phyloP scores from a whole-genome alignment of 345 rosid species.

The rapeseed (Brassica napus) region Da-Ae NC_063446.1:2739501-2740000 shows the following conservation, averaged over 20 bases:
- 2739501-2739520: background rate
- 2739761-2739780: background rate
- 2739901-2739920: background rate
- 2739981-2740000: background rate
- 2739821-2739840: background rate
- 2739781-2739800: background rate
- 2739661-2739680: background rate
- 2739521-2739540: background rate
- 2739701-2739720: background rate
- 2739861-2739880: background rate
- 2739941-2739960: background rate
- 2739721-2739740: background rate
- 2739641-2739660: too few relatives aligned
- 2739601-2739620: background rate
- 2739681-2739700: background rate
- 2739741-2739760: background rate
- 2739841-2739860: too few relatives aligned
- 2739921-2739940: background rate
- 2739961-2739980: background rate
- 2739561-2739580: background rate
- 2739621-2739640: background rate
- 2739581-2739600: background rate
- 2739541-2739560: background rate
- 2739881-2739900: background rate
- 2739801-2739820: background rate